Evolutionary conservation across 495 filamentous ascomycete genomes (phyloP), one percentile per base, ranked within the genome.

Genomic region (Lophiostoma macrostomum): DNA sequence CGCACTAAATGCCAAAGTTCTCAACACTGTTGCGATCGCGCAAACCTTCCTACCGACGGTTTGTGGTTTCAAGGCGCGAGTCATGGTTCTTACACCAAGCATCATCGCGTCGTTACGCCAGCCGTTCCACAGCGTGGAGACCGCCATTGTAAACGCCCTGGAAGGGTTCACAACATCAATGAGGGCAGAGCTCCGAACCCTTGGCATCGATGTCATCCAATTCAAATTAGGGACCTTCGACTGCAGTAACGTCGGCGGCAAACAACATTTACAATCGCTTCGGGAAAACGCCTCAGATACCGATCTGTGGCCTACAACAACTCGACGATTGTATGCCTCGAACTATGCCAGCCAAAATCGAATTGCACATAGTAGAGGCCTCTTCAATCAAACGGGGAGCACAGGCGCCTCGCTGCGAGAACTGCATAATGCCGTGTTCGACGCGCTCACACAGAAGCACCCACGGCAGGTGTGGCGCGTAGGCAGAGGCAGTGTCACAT

Each of bases 211-310:
- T 31, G 85, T 97, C 2, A 85, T 84, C 2, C 87, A 95, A 50
- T 70, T 98, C 48, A 87, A 87, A 64, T 81, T 96, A 2, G 93
- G 93, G 44, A 89, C 85, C 37, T 88, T 98, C 62, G 91, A 96
- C 53, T 69, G 78, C 31, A 75, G 76, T 14, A 44, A 30, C 14
- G 53, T 70, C 27, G 58, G 60, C 31, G 60, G 61, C 64, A 39
- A 76, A 71, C 62, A 71, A 69, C 47, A 68, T 52, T n/a, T 62
- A 45, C 37, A 73, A 56, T 52, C 31, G 31, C 58, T 57, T 36
- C 56, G n/a, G n/a, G n/a, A n/a, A n/a, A n/a, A 53, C 37, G 64
- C 58, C 20, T 63, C 59, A 7, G 53, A 57, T 22, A 60, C 60
- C 20, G 55, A 57, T 39, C 45, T 44, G 6, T 64, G 69, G 50